Base-by-base conservation (phyloP, 805 yeast genomes). In the Yarrowia sp. region DNA sequence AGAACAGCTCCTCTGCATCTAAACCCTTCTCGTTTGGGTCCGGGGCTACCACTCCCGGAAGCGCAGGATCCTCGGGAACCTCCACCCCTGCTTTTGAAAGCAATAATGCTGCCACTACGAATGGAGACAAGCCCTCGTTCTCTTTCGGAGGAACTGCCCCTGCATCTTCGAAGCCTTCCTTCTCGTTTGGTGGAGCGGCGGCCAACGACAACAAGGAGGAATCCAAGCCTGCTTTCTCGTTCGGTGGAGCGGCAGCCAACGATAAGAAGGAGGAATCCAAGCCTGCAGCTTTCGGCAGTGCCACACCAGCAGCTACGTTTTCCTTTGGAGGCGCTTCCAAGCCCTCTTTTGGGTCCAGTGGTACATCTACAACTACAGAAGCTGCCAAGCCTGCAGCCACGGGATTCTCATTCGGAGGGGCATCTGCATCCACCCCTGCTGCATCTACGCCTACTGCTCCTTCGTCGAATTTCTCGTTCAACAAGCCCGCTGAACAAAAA, bases 1-100 rank as follows among this genome's bases (percentile, higher is more conserved):
- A 55, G 47, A 24, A 39, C 9, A n/a, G 15, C 14, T 42, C 64
- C 15, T 24, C 49, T 10, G 39, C 64, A 4, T 13, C 50, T 17
- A 43, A 33, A 19, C 40, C 65, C 6, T 44, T 44, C 33, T 19
- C 65, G 9, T 43, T 60, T 19, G 65, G 65, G 1, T 60, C 52
- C 0, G 40, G 64, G 4, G 19, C 64, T 17, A 3, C 64, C 6
- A 58, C 50, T 12, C 47, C 47, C 2, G 49, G 39, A 38, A 53
- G 44, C 34, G 9, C 60, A 17, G 60, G 60, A 8, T 17, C 58
- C 17, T 34, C 60, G 20, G 58, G 58, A 36, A 17, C 42, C 8
- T 19, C 58, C 2, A 40, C 63, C 3, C 63, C 63, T 3, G 63
- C 44, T 19, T 52, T 52, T 19, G 58, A 42, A n/a, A 15, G 8